These are phyloP conservation scores for Gloeophyllum trabeum DNA, from an alignment of 768 basidiomycete species.

Conservation along the genomic window DNA sequence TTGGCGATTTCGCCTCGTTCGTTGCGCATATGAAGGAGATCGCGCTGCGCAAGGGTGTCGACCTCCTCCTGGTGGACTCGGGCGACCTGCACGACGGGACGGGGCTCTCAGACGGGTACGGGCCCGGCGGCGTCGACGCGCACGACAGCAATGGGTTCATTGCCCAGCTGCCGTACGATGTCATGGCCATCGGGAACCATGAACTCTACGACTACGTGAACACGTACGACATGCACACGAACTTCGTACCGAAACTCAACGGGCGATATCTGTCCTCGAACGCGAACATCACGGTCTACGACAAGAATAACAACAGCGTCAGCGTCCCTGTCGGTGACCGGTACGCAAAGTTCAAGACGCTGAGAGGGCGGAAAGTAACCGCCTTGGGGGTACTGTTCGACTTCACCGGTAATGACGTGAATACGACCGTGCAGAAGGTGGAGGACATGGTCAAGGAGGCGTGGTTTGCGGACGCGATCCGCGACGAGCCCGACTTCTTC, in stretches of 20 bases:
- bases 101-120: conserved; percentile 71
- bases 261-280: conserved; percentile 80
- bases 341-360: conserved; percentile 63
- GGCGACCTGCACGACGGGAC: conserved; percentile 79
- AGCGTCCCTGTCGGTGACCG: conserved; percentile 39
- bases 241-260: conserved; percentile 53
- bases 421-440: conserved; percentile 68
- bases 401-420: conserved; percentile 59
- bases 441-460: conserved; percentile 66
- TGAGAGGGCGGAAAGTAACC: conserved; percentile 68
- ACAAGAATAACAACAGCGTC: conserved; percentile 22
- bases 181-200: conserved; percentile 83
- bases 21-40: conserved; percentile 71
- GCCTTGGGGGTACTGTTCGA: conserved; percentile 72
- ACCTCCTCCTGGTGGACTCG: conserved; percentile 73
- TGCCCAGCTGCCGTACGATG: conserved; percentile 63
- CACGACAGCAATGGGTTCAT: conserved; percentile 77
- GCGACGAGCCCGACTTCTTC: conserved; percentile 77
- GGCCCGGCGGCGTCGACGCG: conserved; percentile 59
- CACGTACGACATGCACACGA: conserved; percentile 59
- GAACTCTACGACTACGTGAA: conserved; percentile 67
- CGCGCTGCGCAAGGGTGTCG: conserved; percentile 64
- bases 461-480: conserved; percentile 77
- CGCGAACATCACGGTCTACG: conserved; percentile 67
- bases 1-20: conserved; percentile 85